Evolutionary conservation across 2,329 filamentous ascomycete species (phyloP).

Genomic region (Talaromyces sp.): DNA sequence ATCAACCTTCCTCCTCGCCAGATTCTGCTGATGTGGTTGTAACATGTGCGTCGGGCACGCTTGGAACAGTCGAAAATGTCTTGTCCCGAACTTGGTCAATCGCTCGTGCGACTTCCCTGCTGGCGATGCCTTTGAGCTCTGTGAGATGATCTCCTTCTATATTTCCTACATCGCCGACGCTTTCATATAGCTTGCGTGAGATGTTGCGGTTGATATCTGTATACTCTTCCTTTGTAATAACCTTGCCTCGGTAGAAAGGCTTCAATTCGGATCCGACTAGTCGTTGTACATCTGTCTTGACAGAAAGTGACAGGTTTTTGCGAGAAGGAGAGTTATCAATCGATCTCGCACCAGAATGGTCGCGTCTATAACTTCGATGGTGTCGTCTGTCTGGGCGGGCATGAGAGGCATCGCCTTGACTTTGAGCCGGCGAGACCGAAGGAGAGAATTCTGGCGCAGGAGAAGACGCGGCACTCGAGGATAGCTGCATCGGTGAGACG

Average conservation of each 20-base stretch:
- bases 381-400: conserved; percentile 13
- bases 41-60: not conserved
- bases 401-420: conserved; percentile 10
- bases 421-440: conserved; percentile 47
- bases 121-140: conserved; percentile 71
- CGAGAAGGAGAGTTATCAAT: conserved; percentile 65
- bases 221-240: conserved; percentile 83
- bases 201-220: conserved; percentile 86
- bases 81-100: conserved; percentile 41
- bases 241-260: conserved; percentile 73
- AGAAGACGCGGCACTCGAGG: conserved; percentile 47
- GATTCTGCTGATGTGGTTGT: not conserved
- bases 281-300: conserved; percentile 82
- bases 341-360: conserved; percentile 33
- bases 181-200: conserved; percentile 79
- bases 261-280: conserved; percentile 81
- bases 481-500: conserved; percentile 33
- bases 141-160: conserved; percentile 63
- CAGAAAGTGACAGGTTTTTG: conserved; percentile 64
- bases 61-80: not conserved
- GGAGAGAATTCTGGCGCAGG: conserved; percentile 70
- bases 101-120: conserved; percentile 71
- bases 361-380: not conserved
- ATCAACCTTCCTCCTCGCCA: not conserved
- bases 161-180: conserved; percentile 49